Base-by-base conservation (phyloP, 192 early-diverging fungal genomes). In the Haplosporangium gracile region DNA sequence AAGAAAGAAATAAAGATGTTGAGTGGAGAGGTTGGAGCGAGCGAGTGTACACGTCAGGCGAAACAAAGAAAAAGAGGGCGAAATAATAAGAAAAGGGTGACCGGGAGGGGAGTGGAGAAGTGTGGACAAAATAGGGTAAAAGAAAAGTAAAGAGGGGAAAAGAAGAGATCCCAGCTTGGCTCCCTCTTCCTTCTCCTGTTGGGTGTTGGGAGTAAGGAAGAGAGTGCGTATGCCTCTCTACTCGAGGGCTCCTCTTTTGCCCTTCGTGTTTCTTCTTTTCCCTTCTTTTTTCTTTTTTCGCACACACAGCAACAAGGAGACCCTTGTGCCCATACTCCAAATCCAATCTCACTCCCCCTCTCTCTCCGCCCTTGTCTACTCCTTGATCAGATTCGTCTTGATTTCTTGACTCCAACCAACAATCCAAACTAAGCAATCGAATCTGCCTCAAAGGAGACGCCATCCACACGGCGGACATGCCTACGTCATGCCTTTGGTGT, bases 1-100 rank as follows among this genome's bases (percentile, higher is more conserved):
- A 69, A 80, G 34, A 69, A 73, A n/a, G 74, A 38, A 22, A 71
- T 29, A 47, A 40, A 70, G 22, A 71, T 65, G 51, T 63, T 32
- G 70, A 76, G 36, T 72, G 32, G 40, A 36, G 47, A 45, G 63
- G 43, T 40, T 65, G 75, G 40, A 65, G 38, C 40, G 15, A 76
- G 75, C 42, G 15, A 10, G 8, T 5, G 57, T 24, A 60, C 57
- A 60, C 57, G 57, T 60, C 57, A 60, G 57, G 57, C 55, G 55
- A 57, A 57, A 57, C 55, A 57, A 57, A 60, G 20, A 20, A 18
- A 55, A 8, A 36, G 36, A 36, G 36, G 2, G 36, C 36, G 36
- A 36, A 36, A 10, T 2, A 45, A 11, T 45, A 45, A 45, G 43
- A 45, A 45, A 45, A 15, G 43, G 57, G 57, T 29, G 57, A 60